Evolutionary conservation across 2,329 filamentous ascomycete species (phyloP).

Genomic region (Monosporascus sp.): DNA sequence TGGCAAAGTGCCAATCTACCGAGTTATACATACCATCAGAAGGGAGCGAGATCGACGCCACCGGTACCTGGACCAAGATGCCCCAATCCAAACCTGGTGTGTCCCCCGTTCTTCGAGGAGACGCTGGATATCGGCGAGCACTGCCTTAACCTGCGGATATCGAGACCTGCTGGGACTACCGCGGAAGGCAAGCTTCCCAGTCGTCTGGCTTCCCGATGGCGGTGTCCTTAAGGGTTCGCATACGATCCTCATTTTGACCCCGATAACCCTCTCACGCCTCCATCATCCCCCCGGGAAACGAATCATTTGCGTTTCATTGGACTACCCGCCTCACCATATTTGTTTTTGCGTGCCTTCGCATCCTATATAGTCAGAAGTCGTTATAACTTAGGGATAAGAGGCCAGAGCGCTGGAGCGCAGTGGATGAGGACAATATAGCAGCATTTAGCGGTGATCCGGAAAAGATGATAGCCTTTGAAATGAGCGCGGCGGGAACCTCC

Average conservation of each 20-base stretch:
- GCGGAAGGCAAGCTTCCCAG: slow-evolving; percentile 17
- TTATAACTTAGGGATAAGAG: slow-evolving; percentile 22
- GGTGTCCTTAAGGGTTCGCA: slow-evolving; percentile 22
- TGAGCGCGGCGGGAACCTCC: slow-evolving; percentile 18
- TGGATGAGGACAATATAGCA: slow-evolving; percentile 25
- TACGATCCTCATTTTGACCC: slow-evolving; percentile 22
- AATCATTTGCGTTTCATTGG: slow-evolving; percentile 21
- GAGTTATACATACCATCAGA: slow-evolving; percentile 15
- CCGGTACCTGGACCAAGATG: slow-evolving; percentile 20
- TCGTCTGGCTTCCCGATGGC: slow-evolving; percentile 20
- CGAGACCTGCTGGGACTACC: slow-evolving; percentile 15
- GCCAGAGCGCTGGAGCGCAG: slow-evolving; percentile 19
- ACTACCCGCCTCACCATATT: slow-evolving; percentile 26
- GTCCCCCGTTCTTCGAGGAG: slow-evolving; percentile 18
- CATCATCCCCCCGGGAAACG: slow-evolving; percentile 13
- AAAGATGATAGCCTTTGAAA: slow-evolving; percentile 16
- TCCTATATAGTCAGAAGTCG: slow-evolving; percentile 21
- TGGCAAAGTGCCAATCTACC: too few species aligned
- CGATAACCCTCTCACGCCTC: slow-evolving; percentile 14
- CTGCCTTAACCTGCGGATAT: slow-evolving; percentile 21
- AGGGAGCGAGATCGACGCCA: slow-evolving; percentile 18
- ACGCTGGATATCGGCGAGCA: slow-evolving; percentile 21
- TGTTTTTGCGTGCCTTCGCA: slow-evolving; percentile 22
- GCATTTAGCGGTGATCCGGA: slow-evolving; percentile 23
- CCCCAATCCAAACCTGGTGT: slow-evolving; percentile 18